Conservation (phyloP, 257 asterid genomes). For the Capsicum chinense region DNA sequence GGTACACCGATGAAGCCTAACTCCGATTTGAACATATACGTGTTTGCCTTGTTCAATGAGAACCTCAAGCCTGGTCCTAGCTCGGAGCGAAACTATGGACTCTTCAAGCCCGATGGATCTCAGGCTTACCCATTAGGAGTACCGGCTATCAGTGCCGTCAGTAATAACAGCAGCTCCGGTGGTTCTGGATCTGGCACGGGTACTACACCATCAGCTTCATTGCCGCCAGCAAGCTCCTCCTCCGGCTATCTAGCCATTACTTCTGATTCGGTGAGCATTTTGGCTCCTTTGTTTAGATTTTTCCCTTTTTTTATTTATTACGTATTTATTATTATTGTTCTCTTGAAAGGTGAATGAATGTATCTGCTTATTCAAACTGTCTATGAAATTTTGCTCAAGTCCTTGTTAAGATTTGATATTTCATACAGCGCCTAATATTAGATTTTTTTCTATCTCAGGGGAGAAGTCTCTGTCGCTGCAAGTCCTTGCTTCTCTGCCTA, state of each 20-base stretch:
- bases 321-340: too few relatives aligned
- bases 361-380: neutral
- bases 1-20: constrained; percentile 86
- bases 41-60: constrained; percentile 85
- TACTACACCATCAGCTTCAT: constrained; percentile 26
- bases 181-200: neutral
- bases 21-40: constrained; percentile 57
- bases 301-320: neutral
- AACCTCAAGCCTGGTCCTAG: constrained; percentile 89
- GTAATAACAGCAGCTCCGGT: constrained; percentile 12
- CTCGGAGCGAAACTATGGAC: constrained; percentile 86
- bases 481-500: neutral
- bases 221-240: constrained; percentile 44
- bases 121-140: constrained; percentile 71
- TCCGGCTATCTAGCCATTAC: constrained; percentile 55
- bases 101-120: constrained; percentile 79
- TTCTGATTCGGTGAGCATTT: constrained; percentile 60
- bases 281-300: neutral
- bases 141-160: constrained; percentile 33
- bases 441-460: constrained; percentile 28
- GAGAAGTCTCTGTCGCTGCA: neutral
- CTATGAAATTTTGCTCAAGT: neutral
- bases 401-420: neutral
- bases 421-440: neutral
- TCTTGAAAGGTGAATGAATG: neutral